Evolutionary conservation across 129 eudicot species (phyloP).

Genomic region (Pseudognaphalium luteoalbum): DNA sequence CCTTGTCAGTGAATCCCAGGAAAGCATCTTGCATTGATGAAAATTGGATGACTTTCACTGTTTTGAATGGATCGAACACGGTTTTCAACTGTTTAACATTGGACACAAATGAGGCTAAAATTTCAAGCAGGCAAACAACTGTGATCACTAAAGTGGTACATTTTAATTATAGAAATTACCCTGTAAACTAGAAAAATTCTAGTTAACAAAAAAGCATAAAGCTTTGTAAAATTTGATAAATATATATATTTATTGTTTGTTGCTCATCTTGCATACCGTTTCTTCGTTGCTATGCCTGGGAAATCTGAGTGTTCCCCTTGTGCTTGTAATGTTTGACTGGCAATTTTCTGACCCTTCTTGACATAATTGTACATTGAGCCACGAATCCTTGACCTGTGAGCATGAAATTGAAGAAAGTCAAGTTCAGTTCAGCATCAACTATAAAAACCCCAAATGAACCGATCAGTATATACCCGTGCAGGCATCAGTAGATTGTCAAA

Average conservation of each 20-base stretch:
- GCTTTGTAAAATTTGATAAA: constrained; percentile 1
- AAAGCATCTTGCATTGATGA: constrained; percentile 94
- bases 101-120: constrained; percentile 11
- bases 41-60: constrained; percentile 90
- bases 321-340: constrained; percentile 58
- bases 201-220: not conserved
- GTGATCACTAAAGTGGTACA: constrained; percentile 1
- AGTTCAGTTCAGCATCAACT: constrained; percentile 10
- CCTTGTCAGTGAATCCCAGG: constrained; percentile 80
- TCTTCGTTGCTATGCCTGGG: constrained; percentile 84
- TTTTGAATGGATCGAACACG: constrained; percentile 59
- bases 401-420: not conserved
- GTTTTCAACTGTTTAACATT: constrained; percentile 54
- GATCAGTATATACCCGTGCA: constrained; percentile 44
- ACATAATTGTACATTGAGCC: constrained; percentile 96
- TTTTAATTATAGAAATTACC: not conserved
- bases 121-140: not conserved
- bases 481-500: constrained; percentile 80
- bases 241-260: not conserved
- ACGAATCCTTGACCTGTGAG: constrained; percentile 87
- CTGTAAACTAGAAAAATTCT: too few relatives aligned
- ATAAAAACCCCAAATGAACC: constrained; percentile 3
- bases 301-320: constrained; percentile 49
- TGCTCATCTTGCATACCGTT: constrained; percentile 54
- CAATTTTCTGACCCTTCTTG: constrained; percentile 76